These are phyloP conservation scores for Trichoderma sp. DNA, from an alignment of 2,329 filamentous ascomycete species.

Conservation along the genomic window DNA sequence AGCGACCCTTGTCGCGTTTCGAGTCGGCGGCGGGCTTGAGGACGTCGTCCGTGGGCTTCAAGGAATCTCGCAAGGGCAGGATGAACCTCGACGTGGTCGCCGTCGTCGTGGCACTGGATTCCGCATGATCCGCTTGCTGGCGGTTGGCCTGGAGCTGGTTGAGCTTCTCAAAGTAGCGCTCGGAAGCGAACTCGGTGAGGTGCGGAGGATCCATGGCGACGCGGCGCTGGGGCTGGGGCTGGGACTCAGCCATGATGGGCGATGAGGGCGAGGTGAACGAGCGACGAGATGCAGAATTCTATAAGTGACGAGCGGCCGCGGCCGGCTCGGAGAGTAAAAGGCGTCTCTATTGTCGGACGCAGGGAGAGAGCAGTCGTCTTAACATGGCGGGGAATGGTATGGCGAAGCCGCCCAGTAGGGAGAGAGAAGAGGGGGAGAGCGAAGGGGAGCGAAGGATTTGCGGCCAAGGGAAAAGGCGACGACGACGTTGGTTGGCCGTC, in stretches of 20 bases:
- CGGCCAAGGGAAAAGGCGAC: not conserved
- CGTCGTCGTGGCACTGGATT: conserved; percentile 21
- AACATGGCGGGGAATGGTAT: conserved; percentile 30
- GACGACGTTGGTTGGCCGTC: not conserved
- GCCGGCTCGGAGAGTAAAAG: conserved; percentile 30
- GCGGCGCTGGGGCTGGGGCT: conserved; percentile 25
- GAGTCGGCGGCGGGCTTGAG: conserved; percentile 32
- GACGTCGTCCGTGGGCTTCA: conserved; percentile 34
- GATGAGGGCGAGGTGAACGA: conserved; percentile 23
- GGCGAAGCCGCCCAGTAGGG: conserved; percentile 13
- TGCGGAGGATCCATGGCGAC: conserved; percentile 58
- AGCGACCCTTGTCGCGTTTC: conserved; percentile 43
- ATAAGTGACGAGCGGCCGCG: conserved; percentile 24
- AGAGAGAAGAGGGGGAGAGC: not conserved
- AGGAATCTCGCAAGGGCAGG: conserved; percentile 44
- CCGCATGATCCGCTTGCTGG: conserved; percentile 33
- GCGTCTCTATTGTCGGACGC: conserved; percentile 35
- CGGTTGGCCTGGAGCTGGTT: conserved; percentile 49
- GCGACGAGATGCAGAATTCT: conserved; percentile 20
- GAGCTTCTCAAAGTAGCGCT: conserved; percentile 62
- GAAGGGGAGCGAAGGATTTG: not conserved
- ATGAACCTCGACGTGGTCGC: conserved; percentile 43
- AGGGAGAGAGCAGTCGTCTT: conserved; percentile 25
- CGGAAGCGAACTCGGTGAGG: conserved; percentile 63
- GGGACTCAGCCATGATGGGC: conserved; percentile 33